Evolutionary conservation across 225 moss, liverwort and hornwort species (phyloP).

Genomic region (Ulota crispa): DNA sequence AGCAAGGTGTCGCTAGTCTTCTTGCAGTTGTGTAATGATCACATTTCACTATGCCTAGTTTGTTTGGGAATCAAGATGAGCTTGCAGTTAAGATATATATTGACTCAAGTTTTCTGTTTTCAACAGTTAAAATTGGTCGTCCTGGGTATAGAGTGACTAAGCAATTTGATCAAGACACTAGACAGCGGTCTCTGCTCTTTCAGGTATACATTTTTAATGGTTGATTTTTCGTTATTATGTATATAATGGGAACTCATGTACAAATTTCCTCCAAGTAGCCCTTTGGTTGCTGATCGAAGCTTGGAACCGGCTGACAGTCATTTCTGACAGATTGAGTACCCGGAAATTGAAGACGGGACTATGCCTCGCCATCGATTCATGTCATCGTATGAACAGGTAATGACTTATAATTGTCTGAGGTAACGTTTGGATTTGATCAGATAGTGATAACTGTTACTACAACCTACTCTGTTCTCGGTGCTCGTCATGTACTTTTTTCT

Average conservation of each 20-base stretch:
- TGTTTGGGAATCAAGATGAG: background rate
- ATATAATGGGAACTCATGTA: background rate
- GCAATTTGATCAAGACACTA: conserved; percentile 87
- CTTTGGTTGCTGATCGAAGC: background rate
- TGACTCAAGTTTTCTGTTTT: conserved; percentile 15
- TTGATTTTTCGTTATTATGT: background rate
- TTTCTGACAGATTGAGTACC: conserved; percentile 80
- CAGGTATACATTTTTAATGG: conserved; percentile 45
- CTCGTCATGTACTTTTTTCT: background rate
- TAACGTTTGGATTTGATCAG: background rate
- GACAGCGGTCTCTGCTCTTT: conserved; percentile 88
- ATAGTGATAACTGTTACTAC: background rate
- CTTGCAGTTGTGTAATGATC: background rate
- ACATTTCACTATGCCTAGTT: background rate
- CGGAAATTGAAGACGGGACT: conserved; percentile 85
- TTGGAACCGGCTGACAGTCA: background rate
- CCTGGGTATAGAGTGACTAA: conserved; percentile 98
- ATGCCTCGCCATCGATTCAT: conserved; percentile 96
- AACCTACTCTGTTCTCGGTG: background rate
- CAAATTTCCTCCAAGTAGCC: background rate
- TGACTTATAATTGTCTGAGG: background rate
- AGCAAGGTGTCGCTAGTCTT: background rate
- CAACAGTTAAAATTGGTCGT: conserved; percentile 95
- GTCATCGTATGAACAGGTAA: conserved; percentile 99
- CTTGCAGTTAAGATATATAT: background rate